Base-by-base conservation (phyloP, 2,329 filamentous ascomycete species). In the Diplodia intermedia region DNA sequence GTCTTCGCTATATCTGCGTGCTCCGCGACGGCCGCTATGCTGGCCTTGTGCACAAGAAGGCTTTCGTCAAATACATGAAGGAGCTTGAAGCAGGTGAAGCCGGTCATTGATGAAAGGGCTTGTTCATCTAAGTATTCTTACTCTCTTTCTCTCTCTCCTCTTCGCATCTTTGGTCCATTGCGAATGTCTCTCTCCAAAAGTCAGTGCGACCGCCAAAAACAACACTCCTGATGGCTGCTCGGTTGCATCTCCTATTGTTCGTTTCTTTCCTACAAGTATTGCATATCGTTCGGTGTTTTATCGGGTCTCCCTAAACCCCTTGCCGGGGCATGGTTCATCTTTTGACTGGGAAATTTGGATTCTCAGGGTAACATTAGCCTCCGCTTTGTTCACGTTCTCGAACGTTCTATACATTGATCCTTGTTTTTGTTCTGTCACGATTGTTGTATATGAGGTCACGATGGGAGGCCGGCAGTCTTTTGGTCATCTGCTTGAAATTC, bases 11-110 rank as follows among this genome's bases (percentile, higher is more conserved):
- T 79, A 90, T 99, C 61, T 98, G 95, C 77, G 93, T 97, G 4
- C 82, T 95, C 31, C 87, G 87, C 67, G 89, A 97, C 71, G 95
- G 95, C 29, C 88, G 88, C 70, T 99, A 92, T 80, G 91, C 91
- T 2, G 95, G 95, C 70, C 87, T 99, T 84, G 93, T 90, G 62
- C 95, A 99, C 80, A 98, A 98, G 83, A 99, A 99, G 83, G 90
- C 89, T 4, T 98, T 99, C 82, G 94, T 97, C 69, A 94, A 92
- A 79, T 97, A 97, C 77, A 90, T 97, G 79, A 92, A 94, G 72
- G 91, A 96, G 75, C 81, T 94, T 55, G 91, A 95, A 75, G 85
- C 90, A 72, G 76, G 71, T 15, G 66, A 69, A 26, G 43, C 43
- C 31, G 12, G 33, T 15, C 60, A 52, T 20, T 63, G 26, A 49